phyloP scores from a whole-genome alignment of 495 filamentous ascomycete species.

The Neurospora terricola region DNA sequence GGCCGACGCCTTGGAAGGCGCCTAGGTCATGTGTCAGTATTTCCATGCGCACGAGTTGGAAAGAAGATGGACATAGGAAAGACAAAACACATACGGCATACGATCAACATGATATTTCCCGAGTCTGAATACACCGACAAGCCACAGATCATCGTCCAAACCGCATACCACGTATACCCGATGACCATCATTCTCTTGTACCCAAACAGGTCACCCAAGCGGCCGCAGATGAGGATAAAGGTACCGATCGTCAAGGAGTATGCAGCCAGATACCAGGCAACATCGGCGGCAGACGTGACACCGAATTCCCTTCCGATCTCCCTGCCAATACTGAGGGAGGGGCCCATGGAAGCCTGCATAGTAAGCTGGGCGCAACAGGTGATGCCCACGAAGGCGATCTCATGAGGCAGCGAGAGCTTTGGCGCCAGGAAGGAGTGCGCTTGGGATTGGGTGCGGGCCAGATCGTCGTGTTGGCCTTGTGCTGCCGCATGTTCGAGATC shows the following conservation, averaged over 20 bases:
- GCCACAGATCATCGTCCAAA: slow-evolving; percentile 47
- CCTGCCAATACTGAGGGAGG: slow-evolving; percentile 23
- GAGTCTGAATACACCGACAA: slow-evolving; percentile 26
- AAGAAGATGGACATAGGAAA: not conserved
- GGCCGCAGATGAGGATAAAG: slow-evolving; percentile 54
- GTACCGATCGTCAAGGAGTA: slow-evolving; percentile 54
- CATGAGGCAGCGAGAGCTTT: slow-evolving; percentile 21
- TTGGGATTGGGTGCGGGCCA: not conserved
- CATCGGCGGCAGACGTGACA: slow-evolving; percentile 14
- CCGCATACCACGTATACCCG: slow-evolving; percentile 46
- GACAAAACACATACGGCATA: slow-evolving; percentile 22
- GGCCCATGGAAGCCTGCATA: slow-evolving; percentile 21
- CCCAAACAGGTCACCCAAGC: slow-evolving; percentile 50
- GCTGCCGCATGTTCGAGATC: not conserved
- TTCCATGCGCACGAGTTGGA: not conserved
- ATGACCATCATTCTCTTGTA: slow-evolving; percentile 47
- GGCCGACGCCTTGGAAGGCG: slow-evolving; percentile 52
- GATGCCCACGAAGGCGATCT: slow-evolving; percentile 33
- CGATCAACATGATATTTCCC: slow-evolving; percentile 39
- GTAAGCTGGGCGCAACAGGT: slow-evolving; percentile 38
- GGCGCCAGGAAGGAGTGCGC: slow-evolving; percentile 2
- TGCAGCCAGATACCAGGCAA: slow-evolving; percentile 47
- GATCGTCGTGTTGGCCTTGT: not conserved
- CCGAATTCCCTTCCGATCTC: slow-evolving; percentile 19
- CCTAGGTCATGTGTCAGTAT: slow-evolving; percentile 12